These are phyloP conservation scores for Ramaria rubella DNA, from an alignment of 768 basidiomycete species.

Conservation along the genomic window DNA sequence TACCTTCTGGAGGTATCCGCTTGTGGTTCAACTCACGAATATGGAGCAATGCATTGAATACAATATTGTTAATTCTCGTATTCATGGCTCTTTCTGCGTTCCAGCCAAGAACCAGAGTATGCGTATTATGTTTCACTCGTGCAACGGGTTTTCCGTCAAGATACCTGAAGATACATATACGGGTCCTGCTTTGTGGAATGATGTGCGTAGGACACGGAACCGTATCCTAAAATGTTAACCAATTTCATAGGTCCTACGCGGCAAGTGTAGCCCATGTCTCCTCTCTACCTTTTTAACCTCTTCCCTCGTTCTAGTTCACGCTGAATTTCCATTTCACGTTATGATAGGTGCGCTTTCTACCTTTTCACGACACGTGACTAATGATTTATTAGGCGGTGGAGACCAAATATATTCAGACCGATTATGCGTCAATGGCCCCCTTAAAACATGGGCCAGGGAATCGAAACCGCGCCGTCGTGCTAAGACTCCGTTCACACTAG, in stretches of 20 bases:
- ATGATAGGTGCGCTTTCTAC: conserved; percentile 9
- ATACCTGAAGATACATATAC: conserved; percentile 8
- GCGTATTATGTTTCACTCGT: conserved; percentile 16
- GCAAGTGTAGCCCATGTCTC: neutral
- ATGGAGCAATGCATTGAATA: conserved; percentile 11
- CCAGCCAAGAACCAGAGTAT: conserved; percentile 14
- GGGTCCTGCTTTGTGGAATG: conserved; percentile 15
- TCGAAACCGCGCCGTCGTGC: conserved; percentile 3
- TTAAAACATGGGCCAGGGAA: conserved; percentile 11
- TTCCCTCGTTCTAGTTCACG: conserved; percentile 6
- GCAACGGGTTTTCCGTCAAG: conserved; percentile 14
- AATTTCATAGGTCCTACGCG: conserved; percentile 5
- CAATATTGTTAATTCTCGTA: neutral
- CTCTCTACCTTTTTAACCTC: neutral
- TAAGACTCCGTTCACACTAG: conserved; percentile 7
- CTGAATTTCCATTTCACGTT: conserved; percentile 12
- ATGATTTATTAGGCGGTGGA: neutral
- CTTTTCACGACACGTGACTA: neutral
- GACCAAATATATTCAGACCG: conserved; percentile 15
- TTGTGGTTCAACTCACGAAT: conserved; percentile 1
- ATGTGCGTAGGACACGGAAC: neutral
- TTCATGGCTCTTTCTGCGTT: conserved; percentile 12
- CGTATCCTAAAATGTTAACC: neutral
- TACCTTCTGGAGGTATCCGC: conserved; percentile 11
- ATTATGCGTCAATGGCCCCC: conserved; percentile 10